phyloP scores from a whole-genome alignment of 305 asterid genomes.

The Ajuga reptans region DNA sequence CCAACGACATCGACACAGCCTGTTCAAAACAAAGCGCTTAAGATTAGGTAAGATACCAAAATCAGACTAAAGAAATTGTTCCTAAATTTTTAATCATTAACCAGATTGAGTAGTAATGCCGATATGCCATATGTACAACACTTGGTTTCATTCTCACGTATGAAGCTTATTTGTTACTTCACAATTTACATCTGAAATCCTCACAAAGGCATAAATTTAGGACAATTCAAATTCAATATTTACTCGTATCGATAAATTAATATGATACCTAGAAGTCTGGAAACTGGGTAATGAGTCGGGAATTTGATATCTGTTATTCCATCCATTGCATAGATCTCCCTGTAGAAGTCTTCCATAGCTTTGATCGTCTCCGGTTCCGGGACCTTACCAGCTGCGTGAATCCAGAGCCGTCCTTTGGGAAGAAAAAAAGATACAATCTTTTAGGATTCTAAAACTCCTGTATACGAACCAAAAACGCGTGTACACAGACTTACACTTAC shows the following conservation, averaged over 20 bases:
- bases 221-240: neutral
- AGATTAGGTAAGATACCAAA: neutral
- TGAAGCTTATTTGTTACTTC: neutral
- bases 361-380: conserved; percentile 80
- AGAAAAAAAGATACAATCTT: neutral
- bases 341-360: conserved; percentile 87
- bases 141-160: neutral
- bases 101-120: neutral
- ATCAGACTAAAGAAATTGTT: neutral
- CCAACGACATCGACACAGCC: conserved; percentile 90
- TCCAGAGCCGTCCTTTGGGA: conserved; percentile 79
- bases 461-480: neutral
- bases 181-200: neutral
- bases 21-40: conserved; percentile 21
- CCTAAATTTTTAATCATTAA: neutral
- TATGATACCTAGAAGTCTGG: conserved; percentile 70
- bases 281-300: conserved; percentile 86
- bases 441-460: neutral
- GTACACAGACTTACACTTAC: too few species aligned
- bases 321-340: conserved; percentile 77
- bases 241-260: neutral
- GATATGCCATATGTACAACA: neutral
- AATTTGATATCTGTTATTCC: conserved; percentile 74
- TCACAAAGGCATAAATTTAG: neutral
- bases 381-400: conserved; percentile 89